phyloP scores from a whole-genome alignment of 2,329 filamentous ascomycete genomes.

The Cladosporium sp. region DNA sequence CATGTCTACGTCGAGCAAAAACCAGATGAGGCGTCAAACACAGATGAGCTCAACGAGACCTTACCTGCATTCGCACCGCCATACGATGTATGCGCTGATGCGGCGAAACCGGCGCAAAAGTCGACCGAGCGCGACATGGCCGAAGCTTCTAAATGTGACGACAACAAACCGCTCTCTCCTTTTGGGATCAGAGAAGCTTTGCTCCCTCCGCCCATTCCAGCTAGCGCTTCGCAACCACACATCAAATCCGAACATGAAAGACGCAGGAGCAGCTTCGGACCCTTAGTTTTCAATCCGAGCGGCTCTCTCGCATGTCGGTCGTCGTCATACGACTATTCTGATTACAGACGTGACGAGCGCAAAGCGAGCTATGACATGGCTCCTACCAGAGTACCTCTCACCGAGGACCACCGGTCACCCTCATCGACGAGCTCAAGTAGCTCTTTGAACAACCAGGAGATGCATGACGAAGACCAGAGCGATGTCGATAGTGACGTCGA shows the following conservation, averaged over 20 bases:
- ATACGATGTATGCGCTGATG: too few relatives aligned
- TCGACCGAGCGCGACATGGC: too few relatives aligned
- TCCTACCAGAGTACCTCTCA: constrained; percentile 39
- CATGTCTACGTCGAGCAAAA: too few relatives aligned
- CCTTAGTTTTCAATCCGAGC: constrained; percentile 42
- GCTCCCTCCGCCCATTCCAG: constrained; percentile 38
- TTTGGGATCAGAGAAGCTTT: constrained; percentile 43
- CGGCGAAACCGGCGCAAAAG: too few relatives aligned
- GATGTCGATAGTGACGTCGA: constrained; percentile 12
- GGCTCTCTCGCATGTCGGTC: neutral
- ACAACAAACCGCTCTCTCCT: constrained; percentile 34
- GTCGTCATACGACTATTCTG: constrained; percentile 1
- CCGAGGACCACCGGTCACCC: constrained; percentile 26
- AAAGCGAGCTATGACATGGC: constrained; percentile 35
- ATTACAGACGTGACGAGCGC: constrained; percentile 47
- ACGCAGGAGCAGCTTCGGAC: constrained; percentile 46
- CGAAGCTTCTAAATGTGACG: neutral
- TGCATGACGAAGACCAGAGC: constrained; percentile 6
- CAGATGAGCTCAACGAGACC: too few relatives aligned
- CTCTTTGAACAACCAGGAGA: constrained; percentile 4
- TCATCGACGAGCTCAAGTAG: neutral
- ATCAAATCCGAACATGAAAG: neutral
- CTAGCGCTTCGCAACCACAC: constrained; percentile 18
- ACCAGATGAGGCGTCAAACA: too few relatives aligned
- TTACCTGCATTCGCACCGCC: too few relatives aligned